These are phyloP conservation scores for Phytophthora colocasiae DNA, from an alignment of 352 stramenopile species.

Conservation along the genomic window DNA sequence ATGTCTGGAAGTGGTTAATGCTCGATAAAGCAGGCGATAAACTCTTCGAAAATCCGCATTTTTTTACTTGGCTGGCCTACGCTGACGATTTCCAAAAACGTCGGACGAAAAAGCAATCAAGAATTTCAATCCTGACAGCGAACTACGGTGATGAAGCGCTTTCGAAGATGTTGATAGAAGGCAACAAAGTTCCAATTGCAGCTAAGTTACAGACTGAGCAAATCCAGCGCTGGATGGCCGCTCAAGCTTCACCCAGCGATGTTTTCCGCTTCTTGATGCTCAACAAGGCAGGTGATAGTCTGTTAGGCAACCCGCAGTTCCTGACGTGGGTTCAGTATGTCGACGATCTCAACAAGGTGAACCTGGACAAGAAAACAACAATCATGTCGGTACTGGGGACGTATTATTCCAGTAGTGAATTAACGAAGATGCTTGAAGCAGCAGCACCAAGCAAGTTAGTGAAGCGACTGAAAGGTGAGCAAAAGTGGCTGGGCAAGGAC, in stretches of 20 bases:
- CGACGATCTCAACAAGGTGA: background rate
- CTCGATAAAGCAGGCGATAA: background rate
- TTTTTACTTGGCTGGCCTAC: background rate
- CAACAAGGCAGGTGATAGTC: background rate
- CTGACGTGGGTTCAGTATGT: background rate
- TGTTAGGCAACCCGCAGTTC: background rate
- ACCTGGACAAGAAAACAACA: background rate
- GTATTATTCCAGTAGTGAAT: background rate
- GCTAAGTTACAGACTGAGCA: background rate
- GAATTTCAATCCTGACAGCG: background rate
- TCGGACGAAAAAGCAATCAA: background rate
- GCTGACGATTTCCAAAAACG: background rate
- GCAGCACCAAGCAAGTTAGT: background rate
- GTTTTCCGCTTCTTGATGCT: background rate
- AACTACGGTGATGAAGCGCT: constrained; percentile 1
- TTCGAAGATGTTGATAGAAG: background rate
- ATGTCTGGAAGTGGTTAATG: background rate
- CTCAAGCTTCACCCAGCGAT: background rate
- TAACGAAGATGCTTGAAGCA: background rate
- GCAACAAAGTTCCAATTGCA: background rate
- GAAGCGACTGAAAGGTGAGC: background rate
- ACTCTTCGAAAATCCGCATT: constrained; percentile 3
- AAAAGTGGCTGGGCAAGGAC: background rate
- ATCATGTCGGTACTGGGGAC: background rate
- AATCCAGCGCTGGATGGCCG: background rate